Percentiles rank a stretch among this genome's conserved stretches.
Conservation (phyloP, 2,329 filamentous ascomycete species). For the Phyllosticta capitalensis region DNA sequence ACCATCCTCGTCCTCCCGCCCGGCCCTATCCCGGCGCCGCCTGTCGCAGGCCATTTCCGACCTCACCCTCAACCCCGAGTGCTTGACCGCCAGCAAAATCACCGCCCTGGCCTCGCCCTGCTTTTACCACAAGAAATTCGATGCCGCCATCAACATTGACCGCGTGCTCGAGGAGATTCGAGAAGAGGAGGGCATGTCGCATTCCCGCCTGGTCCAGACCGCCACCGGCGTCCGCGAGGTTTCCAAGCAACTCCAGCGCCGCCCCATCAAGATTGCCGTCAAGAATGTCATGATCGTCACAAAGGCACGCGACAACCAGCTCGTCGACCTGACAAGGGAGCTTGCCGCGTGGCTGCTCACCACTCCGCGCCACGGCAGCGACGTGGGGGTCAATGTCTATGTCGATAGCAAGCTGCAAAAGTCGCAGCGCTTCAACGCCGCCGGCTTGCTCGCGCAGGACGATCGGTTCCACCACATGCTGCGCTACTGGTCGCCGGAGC, state of each 20-base stretch:
- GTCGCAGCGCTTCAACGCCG: constrained; percentile 78
- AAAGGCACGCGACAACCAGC: constrained; percentile 88
- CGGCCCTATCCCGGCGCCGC: constrained; percentile 36
- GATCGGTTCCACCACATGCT: constrained; percentile 73
- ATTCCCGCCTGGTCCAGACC: constrained; percentile 89
- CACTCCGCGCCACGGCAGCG: constrained; percentile 77
- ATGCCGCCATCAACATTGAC: constrained; percentile 89
- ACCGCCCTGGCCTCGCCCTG: constrained; percentile 79
- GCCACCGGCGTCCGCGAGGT: constrained; percentile 92
- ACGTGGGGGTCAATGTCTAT: constrained; percentile 87
- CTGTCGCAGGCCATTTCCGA: constrained; percentile 51
- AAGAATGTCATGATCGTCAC: constrained; percentile 97
- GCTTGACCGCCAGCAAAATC: constrained; percentile 37
- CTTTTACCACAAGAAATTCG: constrained; percentile 96
- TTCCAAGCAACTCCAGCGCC: constrained; percentile 84
- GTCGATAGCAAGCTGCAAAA: constrained; percentile 91
- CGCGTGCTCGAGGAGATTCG: constrained; percentile 92
- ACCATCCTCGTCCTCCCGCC: not conserved
- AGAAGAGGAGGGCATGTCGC: constrained; percentile 79
- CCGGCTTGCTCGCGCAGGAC: constrained; percentile 63
- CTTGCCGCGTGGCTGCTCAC: constrained; percentile 78
- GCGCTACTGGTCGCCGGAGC: constrained; percentile 89
- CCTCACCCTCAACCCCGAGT: constrained; percentile 39
- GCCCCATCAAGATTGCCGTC: constrained; percentile 85
- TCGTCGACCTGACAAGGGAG: constrained; percentile 82